Conservation (phyloP, 331 rosid species). For the Rhamnella rubrinervis region DNA sequence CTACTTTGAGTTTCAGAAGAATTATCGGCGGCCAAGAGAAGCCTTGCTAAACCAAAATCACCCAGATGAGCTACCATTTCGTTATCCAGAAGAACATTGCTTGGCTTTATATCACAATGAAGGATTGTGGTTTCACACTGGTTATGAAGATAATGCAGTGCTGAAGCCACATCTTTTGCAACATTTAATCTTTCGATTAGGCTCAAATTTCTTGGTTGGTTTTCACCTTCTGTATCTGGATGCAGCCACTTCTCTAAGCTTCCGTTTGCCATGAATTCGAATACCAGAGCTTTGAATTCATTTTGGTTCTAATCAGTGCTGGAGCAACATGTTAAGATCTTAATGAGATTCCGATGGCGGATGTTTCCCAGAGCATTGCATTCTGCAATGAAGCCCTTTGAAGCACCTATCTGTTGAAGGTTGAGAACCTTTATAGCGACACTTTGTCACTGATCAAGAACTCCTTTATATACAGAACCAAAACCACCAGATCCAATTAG, state of each 20-base stretch:
- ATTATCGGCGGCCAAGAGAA: slow-evolving; percentile 15
- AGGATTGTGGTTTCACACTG: slow-evolving; percentile 40
- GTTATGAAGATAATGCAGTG: slow-evolving; percentile 48
- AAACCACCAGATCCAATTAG: slow-evolving; percentile 26
- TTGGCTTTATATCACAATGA: slow-evolving; percentile 54
- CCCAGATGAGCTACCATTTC: slow-evolving; percentile 48
- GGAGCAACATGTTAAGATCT: slow-evolving; percentile 39
- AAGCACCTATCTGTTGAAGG: slow-evolving; percentile 35
- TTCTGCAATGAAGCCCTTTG: slow-evolving; percentile 41
- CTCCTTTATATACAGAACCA: slow-evolving; percentile 29
- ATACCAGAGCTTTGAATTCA: slow-evolving; percentile 47
- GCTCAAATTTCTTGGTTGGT: slow-evolving; percentile 9
- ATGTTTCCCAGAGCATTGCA: slow-evolving; percentile 44
- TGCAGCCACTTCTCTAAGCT: slow-evolving; percentile 37
- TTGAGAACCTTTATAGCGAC: slow-evolving; percentile 46
- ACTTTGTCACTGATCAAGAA: neutral
- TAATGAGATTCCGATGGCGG: slow-evolving; percentile 46
- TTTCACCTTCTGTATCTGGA: neutral
- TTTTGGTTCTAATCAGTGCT: slow-evolving; percentile 40
- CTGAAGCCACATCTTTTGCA: slow-evolving; percentile 36
- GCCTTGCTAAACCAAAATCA: slow-evolving; percentile 58
- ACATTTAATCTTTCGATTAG: slow-evolving; percentile 31
- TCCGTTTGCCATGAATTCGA: slow-evolving; percentile 40
- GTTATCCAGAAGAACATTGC: slow-evolving; percentile 43
- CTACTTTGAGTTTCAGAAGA: slow-evolving; percentile 21